Conservation (phyloP, 441 rosid genomes). For the Euphorbia celastroides region DNA sequence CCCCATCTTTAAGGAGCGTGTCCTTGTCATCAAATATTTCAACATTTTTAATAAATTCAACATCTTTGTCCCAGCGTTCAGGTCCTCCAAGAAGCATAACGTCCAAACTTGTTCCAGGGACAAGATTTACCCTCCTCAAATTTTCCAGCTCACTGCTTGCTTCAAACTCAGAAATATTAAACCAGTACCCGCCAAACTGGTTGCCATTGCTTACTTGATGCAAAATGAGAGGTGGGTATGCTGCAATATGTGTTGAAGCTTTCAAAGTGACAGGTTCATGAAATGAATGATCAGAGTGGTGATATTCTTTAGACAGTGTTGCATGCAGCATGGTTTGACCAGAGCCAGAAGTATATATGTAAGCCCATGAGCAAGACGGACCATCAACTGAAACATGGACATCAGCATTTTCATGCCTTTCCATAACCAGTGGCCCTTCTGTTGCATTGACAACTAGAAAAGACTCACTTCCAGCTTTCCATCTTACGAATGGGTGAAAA, state of each 20-base stretch:
- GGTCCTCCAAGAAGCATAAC: slow-evolving; percentile 83
- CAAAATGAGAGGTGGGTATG: slow-evolving; percentile 68
- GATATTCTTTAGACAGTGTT: slow-evolving; percentile 59
- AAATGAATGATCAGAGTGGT: slow-evolving; percentile 44
- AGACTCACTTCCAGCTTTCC: slow-evolving; percentile 78
- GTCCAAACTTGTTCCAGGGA: slow-evolving; percentile 79
- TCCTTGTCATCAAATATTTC: slow-evolving; percentile 41
- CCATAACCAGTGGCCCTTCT: slow-evolving; percentile 32
- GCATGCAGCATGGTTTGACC: slow-evolving; percentile 81
- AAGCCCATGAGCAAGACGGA: slow-evolving; percentile 81
- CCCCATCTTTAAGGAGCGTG: slow-evolving; percentile 33
- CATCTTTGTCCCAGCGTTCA: slow-evolving; percentile 67
- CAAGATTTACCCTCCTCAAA: slow-evolving; percentile 62
- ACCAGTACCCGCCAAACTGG: slow-evolving; percentile 89
- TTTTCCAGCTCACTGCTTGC: slow-evolving; percentile 39
- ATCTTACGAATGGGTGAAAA: slow-evolving; percentile 58
- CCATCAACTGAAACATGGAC: slow-evolving; percentile 28
- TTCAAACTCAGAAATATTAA: slow-evolving; percentile 42
- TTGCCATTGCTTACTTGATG: slow-evolving; percentile 73
- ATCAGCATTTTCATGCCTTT: slow-evolving; percentile 30
- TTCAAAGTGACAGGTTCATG: slow-evolving; percentile 54
- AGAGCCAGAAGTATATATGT: slow-evolving; percentile 58
- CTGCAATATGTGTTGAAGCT: slow-evolving; percentile 71
- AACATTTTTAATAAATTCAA: slow-evolving; percentile 52
- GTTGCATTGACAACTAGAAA: slow-evolving; percentile 62